Evolutionary conservation across 495 filamentous ascomycete genomes (phyloP).

Genomic region (Tuber melanosporum): DNA sequence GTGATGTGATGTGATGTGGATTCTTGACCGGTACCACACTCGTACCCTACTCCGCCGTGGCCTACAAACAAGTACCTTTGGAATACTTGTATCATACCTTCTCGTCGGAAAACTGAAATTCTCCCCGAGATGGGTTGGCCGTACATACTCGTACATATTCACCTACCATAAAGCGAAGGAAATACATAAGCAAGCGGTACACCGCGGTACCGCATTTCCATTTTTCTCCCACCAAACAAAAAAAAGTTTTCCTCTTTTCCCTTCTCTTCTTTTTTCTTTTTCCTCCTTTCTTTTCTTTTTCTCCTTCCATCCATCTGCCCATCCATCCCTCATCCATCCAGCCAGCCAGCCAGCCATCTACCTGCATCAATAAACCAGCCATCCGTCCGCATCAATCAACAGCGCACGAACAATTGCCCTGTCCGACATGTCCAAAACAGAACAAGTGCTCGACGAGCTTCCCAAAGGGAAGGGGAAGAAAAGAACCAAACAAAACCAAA

Average conservation of each 20-base stretch:
- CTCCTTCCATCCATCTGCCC: neutral
- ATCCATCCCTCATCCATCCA: neutral
- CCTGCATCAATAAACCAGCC: constrained; percentile 3
- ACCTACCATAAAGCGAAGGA: neutral
- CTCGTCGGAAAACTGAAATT: neutral
- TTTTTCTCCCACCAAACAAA: neutral
- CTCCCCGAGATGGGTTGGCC: neutral
- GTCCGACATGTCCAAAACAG: neutral
- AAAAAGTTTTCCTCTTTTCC: neutral
- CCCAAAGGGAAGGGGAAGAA: neutral
- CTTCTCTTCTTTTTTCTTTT: neutral
- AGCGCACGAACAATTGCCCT: neutral
- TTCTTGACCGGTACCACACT: neutral
- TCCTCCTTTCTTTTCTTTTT: neutral
- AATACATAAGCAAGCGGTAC: neutral
- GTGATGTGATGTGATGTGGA: neutral
- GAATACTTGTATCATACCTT: neutral
- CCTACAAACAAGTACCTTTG: neutral
- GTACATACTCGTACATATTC: neutral
- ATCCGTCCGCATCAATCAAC: neutral
- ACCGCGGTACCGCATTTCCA: neutral
- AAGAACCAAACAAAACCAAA: neutral
- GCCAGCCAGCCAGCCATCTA: neutral
- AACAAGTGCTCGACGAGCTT: neutral
- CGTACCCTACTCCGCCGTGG: neutral